phyloP scores from a whole-genome alignment of 108 stramenopile species.

The Bacterosira constricta region DNA sequence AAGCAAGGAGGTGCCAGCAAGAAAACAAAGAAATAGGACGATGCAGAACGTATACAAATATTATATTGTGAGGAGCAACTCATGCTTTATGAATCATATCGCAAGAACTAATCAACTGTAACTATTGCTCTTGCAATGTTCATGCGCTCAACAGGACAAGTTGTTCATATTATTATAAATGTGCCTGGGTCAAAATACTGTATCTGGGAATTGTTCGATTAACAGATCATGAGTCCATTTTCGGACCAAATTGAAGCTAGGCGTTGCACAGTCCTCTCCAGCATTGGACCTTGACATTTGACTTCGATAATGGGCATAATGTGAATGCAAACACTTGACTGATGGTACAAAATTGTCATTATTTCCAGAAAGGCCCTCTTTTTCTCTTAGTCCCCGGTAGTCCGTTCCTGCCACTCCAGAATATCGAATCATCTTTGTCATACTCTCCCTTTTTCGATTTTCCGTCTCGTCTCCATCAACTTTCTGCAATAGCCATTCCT shows the following conservation, averaged over 20 bases:
- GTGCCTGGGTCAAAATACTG: slow-evolving; percentile 47
- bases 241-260: slow-evolving; percentile 55
- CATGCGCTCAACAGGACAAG: too few species aligned
- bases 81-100: too few species aligned
- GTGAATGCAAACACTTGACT: slow-evolving; percentile 78
- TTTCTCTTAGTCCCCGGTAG: slow-evolving; percentile 22
- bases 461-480: slow-evolving; percentile 20
- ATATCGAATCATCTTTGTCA: slow-evolving; percentile 61
- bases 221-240: slow-evolving; percentile 56
- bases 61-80: too few species aligned
- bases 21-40: too few species aligned
- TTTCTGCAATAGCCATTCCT: slow-evolving; percentile 29
- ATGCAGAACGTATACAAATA: too few species aligned
- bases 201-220: slow-evolving; percentile 52
- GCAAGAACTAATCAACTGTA: too few species aligned
- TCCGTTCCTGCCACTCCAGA: slow-evolving; percentile 80
- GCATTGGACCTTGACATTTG: slow-evolving; percentile 6
- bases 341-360: slow-evolving; percentile 32
- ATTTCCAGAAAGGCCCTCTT: not conserved
- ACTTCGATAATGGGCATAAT: slow-evolving; percentile 81
- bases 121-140: too few species aligned
- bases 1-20: too few species aligned
- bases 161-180: too few species aligned
- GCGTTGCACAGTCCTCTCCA: not conserved
- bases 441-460: slow-evolving; percentile 26